Evolutionary conservation across 371 early-diverging fungal species (phyloP).

Genomic region (Lichtheimia hyalospora): DNA sequence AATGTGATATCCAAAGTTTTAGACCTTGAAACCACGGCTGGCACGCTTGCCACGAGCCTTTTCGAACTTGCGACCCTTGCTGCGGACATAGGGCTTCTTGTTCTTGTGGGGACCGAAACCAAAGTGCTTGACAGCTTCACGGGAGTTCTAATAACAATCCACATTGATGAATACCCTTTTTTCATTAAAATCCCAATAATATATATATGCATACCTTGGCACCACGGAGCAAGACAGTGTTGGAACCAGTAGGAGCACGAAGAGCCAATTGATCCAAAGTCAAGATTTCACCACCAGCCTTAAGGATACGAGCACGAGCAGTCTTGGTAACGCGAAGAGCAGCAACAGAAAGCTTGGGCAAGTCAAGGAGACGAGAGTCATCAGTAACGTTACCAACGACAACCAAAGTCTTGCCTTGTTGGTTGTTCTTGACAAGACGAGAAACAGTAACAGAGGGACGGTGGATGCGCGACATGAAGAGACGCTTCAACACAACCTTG

Average conservation of each 20-base stretch:
- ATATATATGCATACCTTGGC: constrained; percentile 37
- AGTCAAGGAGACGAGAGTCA: constrained; percentile 89
- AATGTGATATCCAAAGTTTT: constrained; percentile 26
- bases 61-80: constrained; percentile 99
- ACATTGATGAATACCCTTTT: no score
- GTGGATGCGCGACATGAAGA: constrained; percentile 97
- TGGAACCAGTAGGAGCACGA: constrained; percentile 95
- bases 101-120: constrained; percentile 76
- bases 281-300: constrained; percentile 97
- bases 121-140: constrained; percentile 95
- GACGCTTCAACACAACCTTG: constrained; percentile 97
- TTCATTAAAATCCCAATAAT: no score
- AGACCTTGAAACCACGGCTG: constrained; percentile 92
- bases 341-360: constrained; percentile 95
- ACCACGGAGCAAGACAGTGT: constrained; percentile 95
- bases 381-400: constrained; percentile 97
- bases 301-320: constrained; percentile 95
- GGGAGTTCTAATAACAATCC: constrained; percentile 54
- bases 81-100: constrained; percentile 91
- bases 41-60: constrained; percentile 98
- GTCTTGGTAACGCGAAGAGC: constrained; percentile 95
- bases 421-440: constrained; percentile 74
- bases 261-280: constrained; percentile 98
- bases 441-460: constrained; percentile 95
- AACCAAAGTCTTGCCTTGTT: constrained; percentile 82